These are phyloP conservation scores for Microcyclospora pomicola DNA, from an alignment of 2,329 filamentous ascomycete species.

Conservation along the genomic window DNA sequence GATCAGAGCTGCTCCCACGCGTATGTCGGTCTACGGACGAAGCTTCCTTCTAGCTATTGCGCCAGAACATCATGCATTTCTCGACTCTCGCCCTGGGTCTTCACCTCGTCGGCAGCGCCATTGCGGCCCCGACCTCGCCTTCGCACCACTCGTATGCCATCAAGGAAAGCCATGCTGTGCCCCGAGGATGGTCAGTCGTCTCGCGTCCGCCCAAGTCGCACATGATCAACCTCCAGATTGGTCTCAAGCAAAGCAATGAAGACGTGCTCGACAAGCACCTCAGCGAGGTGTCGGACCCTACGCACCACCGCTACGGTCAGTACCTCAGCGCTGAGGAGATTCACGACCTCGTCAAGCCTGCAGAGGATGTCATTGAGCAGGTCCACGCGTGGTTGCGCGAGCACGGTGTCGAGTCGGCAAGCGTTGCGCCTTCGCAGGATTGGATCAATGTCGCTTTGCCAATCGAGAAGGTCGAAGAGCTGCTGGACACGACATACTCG, in stretches of 20 bases:
- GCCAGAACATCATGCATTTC: neutral
- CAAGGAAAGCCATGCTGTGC: slow-evolving; percentile 43
- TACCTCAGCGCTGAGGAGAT: slow-evolving; percentile 41
- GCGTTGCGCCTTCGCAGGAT: slow-evolving; percentile 42
- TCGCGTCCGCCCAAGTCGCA: slow-evolving; percentile 35
- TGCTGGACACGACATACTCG: slow-evolving; percentile 40
- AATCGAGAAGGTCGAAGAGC: slow-evolving; percentile 37
- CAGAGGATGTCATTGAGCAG: slow-evolving; percentile 36
- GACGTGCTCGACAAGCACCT: slow-evolving; percentile 42
- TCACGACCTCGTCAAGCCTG: slow-evolving; percentile 39
- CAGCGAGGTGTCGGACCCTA: slow-evolving; percentile 40
- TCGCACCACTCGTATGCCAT: slow-evolving; percentile 33
- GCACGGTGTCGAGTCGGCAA: slow-evolving; percentile 34
- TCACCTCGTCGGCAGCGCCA: neutral
- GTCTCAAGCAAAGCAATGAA: slow-evolving; percentile 44
- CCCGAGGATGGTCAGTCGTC: slow-evolving; percentile 36
- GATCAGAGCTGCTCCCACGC: too few species aligned
- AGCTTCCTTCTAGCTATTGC: too few species aligned
- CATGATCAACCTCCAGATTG: slow-evolving; percentile 42
- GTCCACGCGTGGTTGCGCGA: slow-evolving; percentile 44
- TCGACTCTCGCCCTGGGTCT: neutral
- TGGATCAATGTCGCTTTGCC: slow-evolving; percentile 43
- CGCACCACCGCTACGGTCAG: slow-evolving; percentile 39
- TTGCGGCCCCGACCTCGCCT: neutral
- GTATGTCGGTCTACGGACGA: too few species aligned